Evolutionary conservation across 139 green algal genomes (phyloP).

Genomic region (Dunaliella primolecta): DNA sequence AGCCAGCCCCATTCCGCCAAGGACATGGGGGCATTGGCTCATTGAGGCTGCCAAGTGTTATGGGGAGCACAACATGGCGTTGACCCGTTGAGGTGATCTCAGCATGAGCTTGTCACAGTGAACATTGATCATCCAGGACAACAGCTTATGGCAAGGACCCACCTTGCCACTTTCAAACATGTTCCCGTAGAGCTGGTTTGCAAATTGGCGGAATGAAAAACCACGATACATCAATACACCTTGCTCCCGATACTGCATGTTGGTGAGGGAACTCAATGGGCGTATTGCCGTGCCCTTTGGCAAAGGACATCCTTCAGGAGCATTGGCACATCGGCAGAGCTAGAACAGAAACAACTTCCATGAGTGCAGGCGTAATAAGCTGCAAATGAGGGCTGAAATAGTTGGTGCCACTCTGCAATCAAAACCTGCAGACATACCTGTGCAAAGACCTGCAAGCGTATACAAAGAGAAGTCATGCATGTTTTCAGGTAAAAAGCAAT

Average conservation of each 20-base stretch:
- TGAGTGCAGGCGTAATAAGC: background rate
- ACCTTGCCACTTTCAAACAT: conserved; percentile 66
- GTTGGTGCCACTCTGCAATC: background rate
- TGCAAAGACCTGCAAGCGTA: background rate
- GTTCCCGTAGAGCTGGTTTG: conserved; percentile 81
- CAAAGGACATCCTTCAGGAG: background rate
- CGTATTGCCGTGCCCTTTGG: background rate
- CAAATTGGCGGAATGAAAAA: conserved; percentile 79
- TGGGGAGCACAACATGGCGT: background rate
- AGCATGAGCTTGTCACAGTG: too few relatives aligned
- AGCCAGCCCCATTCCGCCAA: background rate
- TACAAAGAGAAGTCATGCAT: too few relatives aligned
- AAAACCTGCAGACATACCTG: conserved; percentile 8
- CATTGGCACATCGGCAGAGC: background rate
- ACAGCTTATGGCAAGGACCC: too few relatives aligned
- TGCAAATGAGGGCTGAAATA: background rate
- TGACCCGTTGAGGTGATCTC: background rate
- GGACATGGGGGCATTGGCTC: background rate
- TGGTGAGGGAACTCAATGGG: background rate
- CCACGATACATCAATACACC: conserved; percentile 90
- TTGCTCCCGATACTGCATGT: conserved; percentile 91
- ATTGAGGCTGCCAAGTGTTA: background rate
- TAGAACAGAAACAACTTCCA: background rate
- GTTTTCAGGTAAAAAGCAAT: too few relatives aligned
- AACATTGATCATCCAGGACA: too few relatives aligned